Evolutionary conservation across 2,329 filamentous ascomycete species (phyloP), one percentile per base, ranked within the genome.

Genomic region (Xylaria sp.): DNA sequence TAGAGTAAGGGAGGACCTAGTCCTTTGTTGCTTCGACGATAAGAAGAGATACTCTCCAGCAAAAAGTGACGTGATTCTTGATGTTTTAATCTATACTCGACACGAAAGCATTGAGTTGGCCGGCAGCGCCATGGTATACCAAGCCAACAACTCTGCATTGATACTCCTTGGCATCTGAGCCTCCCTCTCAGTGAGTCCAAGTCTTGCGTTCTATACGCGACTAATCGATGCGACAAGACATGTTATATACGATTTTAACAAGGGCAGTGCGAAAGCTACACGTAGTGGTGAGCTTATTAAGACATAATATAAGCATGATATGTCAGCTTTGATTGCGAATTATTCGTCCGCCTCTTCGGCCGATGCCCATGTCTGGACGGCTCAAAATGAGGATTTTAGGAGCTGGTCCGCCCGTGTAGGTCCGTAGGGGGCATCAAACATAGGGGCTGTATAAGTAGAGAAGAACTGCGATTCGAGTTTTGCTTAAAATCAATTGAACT

Each of bases 271-370:
- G n/a, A 43, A 7, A 3, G 18, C 3, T 52, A 10, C 41, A 9
- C 28, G 34, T 15, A 34, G n/a, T 34, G 20, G 55, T 20, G 25
- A 46, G 52, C 36, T 50, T 23, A 56, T 50, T 25, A 50, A 48
- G 58, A 34, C 15, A 57, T 18, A 13, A 25, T 32, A 36, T 50
- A 39, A 50, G 30, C 12, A 67, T 59, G 23, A 18, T 41, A 13
- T 9, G 30, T 34, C 5, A 18, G 12, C 7, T 25, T 10, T 13
- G 64, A 32, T 10, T 9, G 23, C 20, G 46, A 25, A 43, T 12
- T 13, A 10, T 34, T 68, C 48, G 61, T 63, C 68, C 61, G 61
- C 34, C 12, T 46, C 8, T 65, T 65, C 65, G 68, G 68, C 68
- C 68, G 68, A 63, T 28, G 43, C 18, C 32, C 41, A 45, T 23